Evolutionary conservation across 1,139 yeast species (phyloP).

Genomic region (Lodderomyces elongisporus): DNA sequence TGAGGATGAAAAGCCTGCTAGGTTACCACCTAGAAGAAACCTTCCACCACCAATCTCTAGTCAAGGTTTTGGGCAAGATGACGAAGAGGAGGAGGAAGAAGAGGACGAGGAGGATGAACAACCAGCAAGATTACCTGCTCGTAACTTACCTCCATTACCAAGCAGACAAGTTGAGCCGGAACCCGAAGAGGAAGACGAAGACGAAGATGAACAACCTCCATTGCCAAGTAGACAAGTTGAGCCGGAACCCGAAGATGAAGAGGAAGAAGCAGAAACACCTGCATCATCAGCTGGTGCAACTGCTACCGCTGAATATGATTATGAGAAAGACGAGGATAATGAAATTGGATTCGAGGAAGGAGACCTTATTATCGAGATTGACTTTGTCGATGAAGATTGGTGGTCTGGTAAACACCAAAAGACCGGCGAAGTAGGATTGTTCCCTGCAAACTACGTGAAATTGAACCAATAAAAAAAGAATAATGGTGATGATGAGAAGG

Average conservation of each 20-base stretch:
- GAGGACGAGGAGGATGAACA: conserved; percentile 18
- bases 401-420: conserved; percentile 75
- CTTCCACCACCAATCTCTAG: conserved; percentile 20
- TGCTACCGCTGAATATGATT: conserved; percentile 65
- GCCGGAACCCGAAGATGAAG: conserved; percentile 16
- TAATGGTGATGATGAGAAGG: neutral
- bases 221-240: conserved; percentile 15
- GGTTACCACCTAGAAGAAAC: conserved; percentile 15
- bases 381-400: conserved; percentile 93
- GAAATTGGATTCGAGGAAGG: conserved; percentile 83
- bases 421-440: conserved; percentile 73
- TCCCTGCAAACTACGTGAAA: conserved; percentile 85
- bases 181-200: conserved; percentile 25
- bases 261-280: conserved; percentile 42
- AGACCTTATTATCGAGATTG: conserved; percentile 74
- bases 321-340: conserved; percentile 74
- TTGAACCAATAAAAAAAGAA: conserved; percentile 19
- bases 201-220: conserved; percentile 59
- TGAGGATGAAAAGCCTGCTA: conserved; percentile 4
- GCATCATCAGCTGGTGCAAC: conserved; percentile 56
- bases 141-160: conserved; percentile 16
- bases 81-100: conserved; percentile 16
- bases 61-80: conserved; percentile 8
- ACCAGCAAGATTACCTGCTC: conserved; percentile 12
- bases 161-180: conserved; percentile 12